Evolutionary conservation across 129 eudicot species (phyloP).

Genomic region (Escallonia herrerae): DNA sequence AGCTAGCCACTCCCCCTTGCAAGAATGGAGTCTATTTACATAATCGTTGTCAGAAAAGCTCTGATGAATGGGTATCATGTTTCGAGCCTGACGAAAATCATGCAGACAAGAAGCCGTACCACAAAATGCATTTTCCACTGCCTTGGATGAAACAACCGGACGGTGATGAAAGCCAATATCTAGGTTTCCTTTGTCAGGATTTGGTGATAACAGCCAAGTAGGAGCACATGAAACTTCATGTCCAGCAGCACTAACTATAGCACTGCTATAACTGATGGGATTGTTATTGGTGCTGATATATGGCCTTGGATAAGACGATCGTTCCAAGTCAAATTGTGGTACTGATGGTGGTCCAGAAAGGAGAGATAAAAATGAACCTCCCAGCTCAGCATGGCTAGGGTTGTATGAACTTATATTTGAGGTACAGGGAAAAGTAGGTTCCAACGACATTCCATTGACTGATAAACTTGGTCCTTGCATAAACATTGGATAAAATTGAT

Average conservation of each 20-base stretch:
- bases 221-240: conserved; percentile 32
- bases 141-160: conserved; percentile 24
- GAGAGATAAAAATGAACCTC: conserved; percentile 46
- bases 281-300: conserved; percentile 18
- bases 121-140: conserved; percentile 13
- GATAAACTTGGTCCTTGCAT: conserved; percentile 30
- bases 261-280: conserved; percentile 15
- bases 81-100: conserved; percentile 25
- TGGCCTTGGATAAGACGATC: conserved; percentile 24
- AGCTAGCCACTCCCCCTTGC: conserved; percentile 16
- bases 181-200: conserved; percentile 17
- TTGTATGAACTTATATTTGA: conserved; percentile 30
- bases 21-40: conserved; percentile 18
- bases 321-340: conserved; percentile 35
- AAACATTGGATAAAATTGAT: conserved; percentile 24
- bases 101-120: conserved; percentile 19
- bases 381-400: conserved; percentile 31
- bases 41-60: conserved; percentile 14
- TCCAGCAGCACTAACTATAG: conserved; percentile 17
- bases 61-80: conserved; percentile 12
- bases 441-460: conserved; percentile 21
- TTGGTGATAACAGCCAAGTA: conserved; percentile 21
- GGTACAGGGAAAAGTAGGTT: conserved; percentile 21
- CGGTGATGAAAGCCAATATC: conserved; percentile 16
- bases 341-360: conserved; percentile 45